Evolutionary conservation across 257 asterid genomes (phyloP).

Genomic region (Perilla frutescens): DNA sequence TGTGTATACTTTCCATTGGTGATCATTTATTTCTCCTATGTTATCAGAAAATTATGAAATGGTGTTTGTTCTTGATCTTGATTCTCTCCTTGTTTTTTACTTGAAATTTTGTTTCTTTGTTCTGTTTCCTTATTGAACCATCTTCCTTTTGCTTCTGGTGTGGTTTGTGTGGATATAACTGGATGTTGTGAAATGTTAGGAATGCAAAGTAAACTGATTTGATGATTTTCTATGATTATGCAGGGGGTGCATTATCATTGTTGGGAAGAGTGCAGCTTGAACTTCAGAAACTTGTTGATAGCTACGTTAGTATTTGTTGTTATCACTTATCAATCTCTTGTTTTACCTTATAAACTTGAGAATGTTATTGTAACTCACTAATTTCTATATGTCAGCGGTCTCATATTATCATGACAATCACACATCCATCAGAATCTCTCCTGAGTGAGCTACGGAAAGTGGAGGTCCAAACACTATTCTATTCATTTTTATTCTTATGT

Average conservation of each 20-base stretch:
- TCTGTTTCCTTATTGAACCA: slow-evolving; percentile 1
- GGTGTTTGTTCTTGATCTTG: slow-evolving; percentile 7
- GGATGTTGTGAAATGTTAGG: slow-evolving; percentile 8
- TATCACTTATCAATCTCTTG: slow-evolving; percentile 8
- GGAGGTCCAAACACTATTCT: slow-evolving; percentile 61
- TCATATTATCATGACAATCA: slow-evolving; percentile 77
- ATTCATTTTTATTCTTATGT: slow-evolving; percentile 5
- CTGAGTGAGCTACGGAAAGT: slow-evolving; percentile 94
- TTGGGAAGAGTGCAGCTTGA: slow-evolving; percentile 88
- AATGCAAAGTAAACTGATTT: slow-evolving; percentile 14
- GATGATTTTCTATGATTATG: slow-evolving; percentile 40
- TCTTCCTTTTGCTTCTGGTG: slow-evolving; percentile 5
- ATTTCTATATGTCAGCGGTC: slow-evolving; percentile 69
- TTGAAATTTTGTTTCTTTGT: slow-evolving; percentile 1
- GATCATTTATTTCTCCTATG: background rate
- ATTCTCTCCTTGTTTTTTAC: slow-evolving; percentile 10
- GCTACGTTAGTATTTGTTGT: slow-evolving; percentile 70
- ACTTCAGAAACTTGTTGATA: slow-evolving; percentile 84
- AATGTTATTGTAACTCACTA: slow-evolving; percentile 42
- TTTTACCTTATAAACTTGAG: slow-evolving; percentile 5
- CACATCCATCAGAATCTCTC: slow-evolving; percentile 96
- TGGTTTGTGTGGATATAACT: background rate
- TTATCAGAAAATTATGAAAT: background rate
- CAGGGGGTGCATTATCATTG: slow-evolving; percentile 73
- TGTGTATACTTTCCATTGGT: background rate